phyloP scores from a whole-genome alignment of 768 basidiomycete genomes.

The Suillus clintonianus region DNA sequence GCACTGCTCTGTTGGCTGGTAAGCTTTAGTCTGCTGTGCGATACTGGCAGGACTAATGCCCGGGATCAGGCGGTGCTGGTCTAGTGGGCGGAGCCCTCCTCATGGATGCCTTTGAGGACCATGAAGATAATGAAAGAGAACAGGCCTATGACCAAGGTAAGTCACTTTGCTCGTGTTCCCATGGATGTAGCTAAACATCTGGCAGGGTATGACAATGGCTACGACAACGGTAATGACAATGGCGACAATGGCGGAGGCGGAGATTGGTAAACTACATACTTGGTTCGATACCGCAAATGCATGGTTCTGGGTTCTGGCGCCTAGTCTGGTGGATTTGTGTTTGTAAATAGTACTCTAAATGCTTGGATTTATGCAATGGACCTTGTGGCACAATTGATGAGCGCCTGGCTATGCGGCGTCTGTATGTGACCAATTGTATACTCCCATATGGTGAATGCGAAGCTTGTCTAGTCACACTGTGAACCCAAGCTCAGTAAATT shows the following conservation, averaged over 20 bases:
- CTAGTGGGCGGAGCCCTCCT: slow-evolving; percentile 65
- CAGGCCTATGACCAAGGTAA: slow-evolving; percentile 39
- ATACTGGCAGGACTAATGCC: slow-evolving; percentile 3
- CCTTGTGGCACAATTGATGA: not conserved
- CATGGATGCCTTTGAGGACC: slow-evolving; percentile 49
- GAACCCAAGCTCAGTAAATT: no score
- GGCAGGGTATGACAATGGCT: slow-evolving; percentile 34
- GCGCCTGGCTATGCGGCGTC: not conserved
- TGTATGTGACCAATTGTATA: not conserved
- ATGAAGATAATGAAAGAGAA: slow-evolving; percentile 34
- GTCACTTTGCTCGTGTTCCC: not conserved
- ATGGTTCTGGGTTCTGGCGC: not conserved
- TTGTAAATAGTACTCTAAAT: not conserved
- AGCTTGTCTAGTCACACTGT: not conserved
- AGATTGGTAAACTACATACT: slow-evolving; percentile 11
- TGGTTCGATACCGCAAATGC: not conserved
- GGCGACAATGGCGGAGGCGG: slow-evolving; percentile 7
- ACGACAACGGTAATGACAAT: slow-evolving; percentile 7
- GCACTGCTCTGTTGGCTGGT: slow-evolving; percentile 50
- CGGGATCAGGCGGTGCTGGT: slow-evolving; percentile 54
- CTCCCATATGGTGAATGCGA: no score
- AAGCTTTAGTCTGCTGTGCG: slow-evolving; percentile 13
- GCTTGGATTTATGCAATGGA: not conserved
- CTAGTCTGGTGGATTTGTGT: not conserved
- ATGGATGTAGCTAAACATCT: not conserved